Conservation (phyloP, 2,329 filamentous ascomycete genomes). For the Venturia carpophila region DNA sequence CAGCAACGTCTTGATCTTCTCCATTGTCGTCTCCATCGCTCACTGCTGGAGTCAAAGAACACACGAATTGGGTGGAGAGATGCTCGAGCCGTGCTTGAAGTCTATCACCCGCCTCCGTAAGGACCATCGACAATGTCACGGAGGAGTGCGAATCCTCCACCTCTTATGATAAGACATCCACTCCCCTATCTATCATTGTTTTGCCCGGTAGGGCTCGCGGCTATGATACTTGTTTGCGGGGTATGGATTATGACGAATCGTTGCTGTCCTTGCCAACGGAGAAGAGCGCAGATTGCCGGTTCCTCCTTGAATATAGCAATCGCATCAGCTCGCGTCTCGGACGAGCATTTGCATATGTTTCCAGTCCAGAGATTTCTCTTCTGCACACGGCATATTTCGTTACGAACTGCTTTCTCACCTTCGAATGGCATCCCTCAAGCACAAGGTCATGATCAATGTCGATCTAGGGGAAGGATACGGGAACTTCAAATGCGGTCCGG, state of each 20-base stretch:
- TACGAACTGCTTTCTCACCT: not conserved
- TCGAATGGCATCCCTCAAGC: slow-evolving; percentile 6
- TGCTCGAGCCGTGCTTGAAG: not conserved
- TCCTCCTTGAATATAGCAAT: not conserved
- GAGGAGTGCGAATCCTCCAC: not conserved
- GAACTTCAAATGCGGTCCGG: slow-evolving; percentile 41
- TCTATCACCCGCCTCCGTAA: not conserved
- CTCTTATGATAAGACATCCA: not conserved
- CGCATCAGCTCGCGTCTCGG: not conserved
- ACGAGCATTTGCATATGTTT: not conserved
- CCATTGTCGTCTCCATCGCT: not conserved
- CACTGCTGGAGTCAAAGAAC: not conserved
- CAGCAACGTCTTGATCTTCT: slow-evolving; percentile 43
- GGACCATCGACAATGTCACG: not conserved
- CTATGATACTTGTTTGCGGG: not conserved
- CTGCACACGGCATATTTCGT: not conserved
- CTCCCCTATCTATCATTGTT: not conserved
- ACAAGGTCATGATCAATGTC: slow-evolving; percentile 37
- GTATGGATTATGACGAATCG: not conserved
- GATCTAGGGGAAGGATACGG: slow-evolving; percentile 49
- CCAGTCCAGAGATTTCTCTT: not conserved
- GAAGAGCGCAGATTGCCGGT: not conserved
- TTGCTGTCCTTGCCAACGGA: slow-evolving; percentile 6
- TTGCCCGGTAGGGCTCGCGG: not conserved
- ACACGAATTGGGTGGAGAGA: not conserved